A percentile compares a stretch with the other conserved stretches of the same genome.
Conservation (phyloP, 768 basidiomycete species). For the Chalciporus sphaerocephalus region DNA sequence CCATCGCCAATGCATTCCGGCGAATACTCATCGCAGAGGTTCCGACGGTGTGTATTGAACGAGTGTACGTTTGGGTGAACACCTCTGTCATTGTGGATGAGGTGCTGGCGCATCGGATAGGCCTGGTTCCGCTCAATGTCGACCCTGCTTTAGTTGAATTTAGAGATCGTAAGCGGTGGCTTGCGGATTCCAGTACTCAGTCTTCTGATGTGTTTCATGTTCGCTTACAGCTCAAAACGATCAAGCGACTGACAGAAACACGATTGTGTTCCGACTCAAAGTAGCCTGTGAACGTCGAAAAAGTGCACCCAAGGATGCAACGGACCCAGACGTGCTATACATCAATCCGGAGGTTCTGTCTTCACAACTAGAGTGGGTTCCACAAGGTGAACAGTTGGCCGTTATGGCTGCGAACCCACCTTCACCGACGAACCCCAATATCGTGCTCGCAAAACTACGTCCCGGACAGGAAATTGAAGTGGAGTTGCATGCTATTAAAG, state of each 20-base stretch:
- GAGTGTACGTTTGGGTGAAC: constrained; percentile 92
- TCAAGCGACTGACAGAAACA: constrained; percentile 81
- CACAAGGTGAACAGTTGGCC: constrained; percentile 74
- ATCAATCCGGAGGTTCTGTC: constrained; percentile 66
- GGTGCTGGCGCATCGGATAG: constrained; percentile 87
- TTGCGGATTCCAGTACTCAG: neutral
- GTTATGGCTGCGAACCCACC: constrained; percentile 55
- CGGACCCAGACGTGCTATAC: constrained; percentile 63
- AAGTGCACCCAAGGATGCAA: constrained; percentile 46
- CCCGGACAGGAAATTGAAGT: constrained; percentile 86
- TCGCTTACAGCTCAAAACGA: constrained; percentile 39
- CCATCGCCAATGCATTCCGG: constrained; percentile 91
- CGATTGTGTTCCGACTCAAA: constrained; percentile 79
- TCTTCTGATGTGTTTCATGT: neutral
- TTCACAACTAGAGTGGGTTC: constrained; percentile 66
- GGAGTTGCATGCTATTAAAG: constrained; percentile 88
- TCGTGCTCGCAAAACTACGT: constrained; percentile 85
- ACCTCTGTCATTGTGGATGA: constrained; percentile 93
- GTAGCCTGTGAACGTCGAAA: constrained; percentile 61
- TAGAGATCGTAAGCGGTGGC: constrained; percentile 37
- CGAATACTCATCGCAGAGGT: constrained; percentile 94
- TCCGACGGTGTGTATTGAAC: constrained; percentile 86
- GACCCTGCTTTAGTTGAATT: constrained; percentile 74
- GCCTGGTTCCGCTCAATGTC: constrained; percentile 83
- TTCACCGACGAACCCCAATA: constrained; percentile 69